A percentile compares a stretch with the other conserved stretches of the same genome.
These are phyloP conservation scores for Acanthamoeba culbertsoni DNA, from an alignment of 208 protist genomes.

Conservation along the genomic window DNA sequence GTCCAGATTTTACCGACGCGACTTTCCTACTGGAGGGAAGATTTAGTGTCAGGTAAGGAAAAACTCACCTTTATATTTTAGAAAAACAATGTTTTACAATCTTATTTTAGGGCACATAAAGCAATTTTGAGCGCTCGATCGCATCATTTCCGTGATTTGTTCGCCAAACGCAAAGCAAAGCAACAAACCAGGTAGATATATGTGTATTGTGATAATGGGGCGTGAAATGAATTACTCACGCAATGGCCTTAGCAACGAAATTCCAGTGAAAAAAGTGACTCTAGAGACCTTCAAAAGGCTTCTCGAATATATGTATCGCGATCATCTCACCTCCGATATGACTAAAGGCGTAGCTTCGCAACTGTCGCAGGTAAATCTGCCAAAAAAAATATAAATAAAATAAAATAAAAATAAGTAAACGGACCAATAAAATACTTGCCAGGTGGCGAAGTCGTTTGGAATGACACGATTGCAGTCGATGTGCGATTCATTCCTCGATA, in stretches of 20 bases:
- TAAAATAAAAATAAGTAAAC: not conserved
- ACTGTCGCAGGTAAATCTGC: not conserved
- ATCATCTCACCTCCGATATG: not conserved
- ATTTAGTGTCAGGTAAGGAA: not conserved
- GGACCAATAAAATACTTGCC: not conserved
- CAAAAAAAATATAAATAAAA: not conserved
- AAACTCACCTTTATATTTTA: not conserved
- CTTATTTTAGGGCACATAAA: not conserved
- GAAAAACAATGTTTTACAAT: not conserved
- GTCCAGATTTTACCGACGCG: not conserved
- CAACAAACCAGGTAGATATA: not conserved
- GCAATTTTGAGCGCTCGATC: not conserved
- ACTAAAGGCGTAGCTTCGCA: not conserved
- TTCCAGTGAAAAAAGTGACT: not conserved
- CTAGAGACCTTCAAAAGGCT: slow-evolving; percentile 8
- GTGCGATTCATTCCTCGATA: not conserved
- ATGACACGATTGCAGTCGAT: not conserved
- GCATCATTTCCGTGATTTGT: not conserved
- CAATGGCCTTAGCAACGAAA: not conserved
- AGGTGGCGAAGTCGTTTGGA: not conserved
- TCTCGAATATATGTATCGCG: not conserved
- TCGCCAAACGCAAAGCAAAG: not conserved
- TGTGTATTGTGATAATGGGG: not conserved
- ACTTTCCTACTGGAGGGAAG: not conserved
- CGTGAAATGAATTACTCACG: not conserved